Conservation (phyloP, 164 flowering plant species). For the Buxus sempervirens region DNA sequence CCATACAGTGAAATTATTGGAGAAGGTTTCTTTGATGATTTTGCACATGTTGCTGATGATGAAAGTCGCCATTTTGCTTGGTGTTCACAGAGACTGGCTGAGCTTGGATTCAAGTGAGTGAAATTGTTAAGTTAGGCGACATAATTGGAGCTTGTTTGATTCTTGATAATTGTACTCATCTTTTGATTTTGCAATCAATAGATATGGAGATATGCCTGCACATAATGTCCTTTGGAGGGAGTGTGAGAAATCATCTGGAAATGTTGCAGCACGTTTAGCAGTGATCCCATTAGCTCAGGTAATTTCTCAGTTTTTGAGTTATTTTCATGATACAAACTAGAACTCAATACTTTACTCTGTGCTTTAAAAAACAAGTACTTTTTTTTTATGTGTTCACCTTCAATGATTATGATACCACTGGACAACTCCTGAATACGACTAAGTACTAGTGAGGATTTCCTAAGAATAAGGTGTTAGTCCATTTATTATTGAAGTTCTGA, state of each 20-base stretch:
- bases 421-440: too few relatives aligned
- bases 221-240: constrained; percentile 97
- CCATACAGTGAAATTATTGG: constrained; percentile 63
- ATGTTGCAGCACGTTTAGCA: constrained; percentile 88
- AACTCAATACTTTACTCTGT: too few relatives aligned
- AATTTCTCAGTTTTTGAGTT: not conserved
- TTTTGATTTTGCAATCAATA: constrained; percentile 10
- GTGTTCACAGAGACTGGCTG: constrained; percentile 89
- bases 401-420: too few relatives aligned
- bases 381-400: too few relatives aligned
- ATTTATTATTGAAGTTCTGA: too few relatives aligned
- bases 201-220: constrained; percentile 99
- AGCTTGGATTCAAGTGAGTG: constrained; percentile 87
- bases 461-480: too few relatives aligned
- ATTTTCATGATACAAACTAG: not conserved
- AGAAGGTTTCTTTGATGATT: constrained; percentile 82
- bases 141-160: not conserved
- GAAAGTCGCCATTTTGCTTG: constrained; percentile 96
- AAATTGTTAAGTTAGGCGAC: not conserved
- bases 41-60: constrained; percentile 97
- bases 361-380: too few relatives aligned
- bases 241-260: constrained; percentile 79
- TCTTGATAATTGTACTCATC: constrained; percentile 5
- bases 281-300: constrained; percentile 95
- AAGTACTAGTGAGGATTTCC: too few relatives aligned